Evolutionary conservation across 2,329 filamentous ascomycete species (phyloP).

Genomic region (Boeremia lycopersici): DNA sequence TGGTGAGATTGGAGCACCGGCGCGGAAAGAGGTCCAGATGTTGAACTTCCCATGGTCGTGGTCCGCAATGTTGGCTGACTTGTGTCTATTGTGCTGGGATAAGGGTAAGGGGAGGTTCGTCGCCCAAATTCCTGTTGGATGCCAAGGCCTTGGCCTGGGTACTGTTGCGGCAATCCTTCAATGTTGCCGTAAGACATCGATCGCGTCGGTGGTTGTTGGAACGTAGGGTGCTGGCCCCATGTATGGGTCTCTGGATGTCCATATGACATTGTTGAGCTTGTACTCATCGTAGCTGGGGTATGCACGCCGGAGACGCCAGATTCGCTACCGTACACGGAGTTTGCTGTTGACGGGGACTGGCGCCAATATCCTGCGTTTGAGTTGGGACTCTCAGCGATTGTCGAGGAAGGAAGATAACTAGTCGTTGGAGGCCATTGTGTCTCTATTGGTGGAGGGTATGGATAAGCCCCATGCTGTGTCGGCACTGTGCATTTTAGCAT

Average conservation of each 20-base stretch:
- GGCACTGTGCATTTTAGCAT: conserved; percentile 35
- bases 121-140: conserved; percentile 42
- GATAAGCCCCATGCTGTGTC: conserved; percentile 40
- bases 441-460: conserved; percentile 45
- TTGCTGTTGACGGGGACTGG: conserved; percentile 43
- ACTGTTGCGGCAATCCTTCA: conserved; percentile 44
- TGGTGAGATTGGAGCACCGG: conserved; percentile 41
- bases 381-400: conserved; percentile 41
- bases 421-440: conserved; percentile 45
- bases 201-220: conserved; percentile 42
- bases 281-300: conserved; percentile 44
- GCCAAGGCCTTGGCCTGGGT: conserved; percentile 36
- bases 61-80: conserved; percentile 31
- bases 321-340: conserved; percentile 44
- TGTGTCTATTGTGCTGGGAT: conserved; percentile 43
- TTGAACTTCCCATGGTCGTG: conserved; percentile 33
- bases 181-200: conserved; percentile 51
- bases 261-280: conserved; percentile 45
- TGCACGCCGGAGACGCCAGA: conserved; percentile 43
- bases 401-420: conserved; percentile 43
- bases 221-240: conserved; percentile 35
- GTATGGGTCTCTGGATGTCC: conserved; percentile 38
- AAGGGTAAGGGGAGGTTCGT: conserved; percentile 43
- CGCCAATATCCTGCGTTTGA: conserved; percentile 44
- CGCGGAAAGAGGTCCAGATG: conserved; percentile 42